phyloP scores from a whole-genome alignment of 371 early-diverging fungal genomes.

The Apophysomyces sp. region DNA sequence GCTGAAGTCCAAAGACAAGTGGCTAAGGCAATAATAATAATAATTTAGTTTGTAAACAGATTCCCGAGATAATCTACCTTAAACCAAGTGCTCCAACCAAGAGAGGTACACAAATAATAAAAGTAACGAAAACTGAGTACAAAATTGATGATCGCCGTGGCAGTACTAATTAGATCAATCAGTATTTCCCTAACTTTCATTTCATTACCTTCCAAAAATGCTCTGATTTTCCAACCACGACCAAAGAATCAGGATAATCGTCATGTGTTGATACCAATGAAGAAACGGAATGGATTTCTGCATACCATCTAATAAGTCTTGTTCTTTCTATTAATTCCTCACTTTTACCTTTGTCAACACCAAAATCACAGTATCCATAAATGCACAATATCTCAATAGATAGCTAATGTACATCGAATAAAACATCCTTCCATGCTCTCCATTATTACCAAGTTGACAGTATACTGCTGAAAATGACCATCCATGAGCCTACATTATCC shows the following conservation, averaged over 20 bases:
- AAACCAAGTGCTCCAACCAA: background rate
- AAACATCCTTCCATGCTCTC: conserved; percentile 10
- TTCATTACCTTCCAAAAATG: conserved; percentile 23
- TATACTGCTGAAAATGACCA: background rate
- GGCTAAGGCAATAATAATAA: background rate
- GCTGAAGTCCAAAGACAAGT: conserved; percentile 3
- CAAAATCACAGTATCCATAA: conserved; percentile 20
- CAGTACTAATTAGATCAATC: conserved; percentile 4
- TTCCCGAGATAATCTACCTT: conserved; percentile 1
- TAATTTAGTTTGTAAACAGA: background rate
- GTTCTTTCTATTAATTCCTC: too few species aligned
- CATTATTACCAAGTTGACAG: background rate
- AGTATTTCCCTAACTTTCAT: background rate
- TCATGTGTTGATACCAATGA: conserved; percentile 28
- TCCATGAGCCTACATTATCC: background rate
- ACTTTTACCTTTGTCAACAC: conserved; percentile 24
- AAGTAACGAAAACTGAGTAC: conserved; percentile 15
- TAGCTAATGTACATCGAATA: conserved; percentile 20
- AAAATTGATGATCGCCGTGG: conserved; percentile 19
- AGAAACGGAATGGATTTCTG: conserved; percentile 24
- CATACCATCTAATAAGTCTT: background rate
- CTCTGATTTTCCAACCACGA: conserved; percentile 26
- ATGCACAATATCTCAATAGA: conserved; percentile 15
- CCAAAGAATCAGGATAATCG: conserved; percentile 17
- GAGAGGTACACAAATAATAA: conserved; percentile 14